Evolutionary conservation across 2,329 filamentous ascomycete genomes (phyloP).

Genomic region (Leptoxyphium fumago): DNA sequence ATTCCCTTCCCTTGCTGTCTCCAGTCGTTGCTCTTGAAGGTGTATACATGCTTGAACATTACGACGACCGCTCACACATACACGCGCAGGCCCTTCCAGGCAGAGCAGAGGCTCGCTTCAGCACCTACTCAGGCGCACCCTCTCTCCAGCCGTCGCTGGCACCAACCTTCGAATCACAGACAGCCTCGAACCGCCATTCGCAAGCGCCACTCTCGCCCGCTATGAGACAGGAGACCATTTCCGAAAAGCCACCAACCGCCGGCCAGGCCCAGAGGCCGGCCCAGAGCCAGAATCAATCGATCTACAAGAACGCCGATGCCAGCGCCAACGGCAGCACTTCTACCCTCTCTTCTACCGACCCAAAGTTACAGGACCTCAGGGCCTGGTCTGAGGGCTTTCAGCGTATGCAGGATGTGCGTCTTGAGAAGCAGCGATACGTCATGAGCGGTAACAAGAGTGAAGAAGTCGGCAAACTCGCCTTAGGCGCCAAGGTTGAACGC

Average conservation of each 20-base stretch:
- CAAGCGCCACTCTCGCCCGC: background rate
- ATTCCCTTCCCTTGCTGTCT: too few relatives aligned
- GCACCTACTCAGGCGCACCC: constrained; percentile 35
- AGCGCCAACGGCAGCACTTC: constrained; percentile 15
- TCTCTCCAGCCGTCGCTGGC: constrained; percentile 37
- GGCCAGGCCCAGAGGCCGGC: background rate
- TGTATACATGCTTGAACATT: too few relatives aligned
- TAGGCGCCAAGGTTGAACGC: constrained; percentile 80
- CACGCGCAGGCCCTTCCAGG: background rate
- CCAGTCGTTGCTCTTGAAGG: too few relatives aligned
- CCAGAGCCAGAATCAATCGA: constrained; percentile 3
- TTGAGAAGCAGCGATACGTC: constrained; percentile 66
- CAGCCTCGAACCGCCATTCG: constrained; percentile 11
- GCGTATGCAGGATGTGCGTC: constrained; percentile 79
- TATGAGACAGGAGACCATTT: background rate
- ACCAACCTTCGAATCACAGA: constrained; percentile 20
- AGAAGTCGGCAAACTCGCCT: constrained; percentile 69
- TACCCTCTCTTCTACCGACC: constrained; percentile 22
- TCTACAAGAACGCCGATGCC: constrained; percentile 9
- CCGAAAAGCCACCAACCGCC: background rate
- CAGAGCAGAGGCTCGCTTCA: constrained; percentile 26
- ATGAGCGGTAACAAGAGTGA: constrained; percentile 68
- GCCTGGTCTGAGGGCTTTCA: constrained; percentile 68
- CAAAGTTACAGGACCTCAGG: constrained; percentile 49
- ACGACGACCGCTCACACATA: background rate